Evolutionary conservation across 805 yeast species (phyloP).

Genomic region (Spathaspora sp.): DNA sequence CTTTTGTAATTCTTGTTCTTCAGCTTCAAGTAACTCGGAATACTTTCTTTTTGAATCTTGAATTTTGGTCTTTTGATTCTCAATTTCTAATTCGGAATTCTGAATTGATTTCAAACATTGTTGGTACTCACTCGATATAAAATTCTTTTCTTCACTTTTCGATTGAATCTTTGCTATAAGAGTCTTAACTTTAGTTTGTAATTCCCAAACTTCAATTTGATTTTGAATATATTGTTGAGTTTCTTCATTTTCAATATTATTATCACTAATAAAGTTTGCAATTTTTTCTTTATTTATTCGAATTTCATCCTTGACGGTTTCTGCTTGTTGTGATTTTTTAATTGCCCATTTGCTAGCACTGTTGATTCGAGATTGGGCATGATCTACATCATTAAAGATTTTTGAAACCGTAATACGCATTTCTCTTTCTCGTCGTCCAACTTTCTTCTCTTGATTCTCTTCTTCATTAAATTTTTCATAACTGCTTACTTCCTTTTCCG

Average conservation of each 20-base stretch:
- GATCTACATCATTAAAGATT: conserved; percentile 45
- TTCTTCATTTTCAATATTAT: conserved; percentile 15
- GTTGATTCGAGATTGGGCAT: conserved; percentile 30
- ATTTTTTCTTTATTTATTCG: conserved; percentile 25
- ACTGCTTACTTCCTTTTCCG: conserved; percentile 38
- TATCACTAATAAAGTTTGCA: conserved; percentile 15
- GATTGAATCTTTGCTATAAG: conserved; percentile 44
- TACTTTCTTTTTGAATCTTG: conserved; percentile 15
- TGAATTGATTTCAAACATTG: conserved; percentile 48
- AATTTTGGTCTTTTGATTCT: conserved; percentile 16
- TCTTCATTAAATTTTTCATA: conserved; percentile 33
- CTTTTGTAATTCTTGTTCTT: conserved; percentile 16
- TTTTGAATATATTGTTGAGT: conserved; percentile 24
- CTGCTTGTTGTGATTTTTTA: conserved; percentile 30
- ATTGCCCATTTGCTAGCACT: conserved; percentile 28
- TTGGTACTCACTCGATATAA: conserved; percentile 56
- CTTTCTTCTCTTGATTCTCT: conserved; percentile 31
- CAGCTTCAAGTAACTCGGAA: conserved; percentile 17
- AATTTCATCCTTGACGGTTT: conserved; percentile 18
- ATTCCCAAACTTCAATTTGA: conserved; percentile 40
- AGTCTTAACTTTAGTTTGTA: conserved; percentile 44
- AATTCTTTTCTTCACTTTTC: conserved; percentile 55
- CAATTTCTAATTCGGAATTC: conserved; percentile 38
- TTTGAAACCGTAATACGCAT: conserved; percentile 42
- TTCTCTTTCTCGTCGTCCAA: conserved; percentile 43